Conservation (phyloP, 176 grass and related monocot species). For the Rhynchospora tenuis region DNA sequence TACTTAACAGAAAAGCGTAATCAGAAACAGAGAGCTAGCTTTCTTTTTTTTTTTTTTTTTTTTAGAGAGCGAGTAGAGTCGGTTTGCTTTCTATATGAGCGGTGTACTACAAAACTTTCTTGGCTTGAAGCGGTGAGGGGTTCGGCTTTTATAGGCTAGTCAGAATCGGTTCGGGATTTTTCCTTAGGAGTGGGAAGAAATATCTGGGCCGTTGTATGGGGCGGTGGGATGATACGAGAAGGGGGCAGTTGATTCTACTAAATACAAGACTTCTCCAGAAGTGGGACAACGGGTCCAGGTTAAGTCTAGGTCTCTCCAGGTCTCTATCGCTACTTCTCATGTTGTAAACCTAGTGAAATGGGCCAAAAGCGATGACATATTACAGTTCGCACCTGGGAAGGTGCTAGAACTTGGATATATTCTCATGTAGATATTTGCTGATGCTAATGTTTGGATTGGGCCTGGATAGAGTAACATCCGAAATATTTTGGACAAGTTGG, state of each 20-base stretch:
- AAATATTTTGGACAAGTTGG: background rate
- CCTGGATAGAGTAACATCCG: background rate
- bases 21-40: background rate
- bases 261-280: constrained; percentile 18
- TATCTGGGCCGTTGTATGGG: constrained; percentile 7
- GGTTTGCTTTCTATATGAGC: background rate
- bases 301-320: background rate
- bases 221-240: constrained; percentile 11
- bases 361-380: background rate
- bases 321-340: background rate
- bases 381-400: background rate
- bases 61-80: background rate
- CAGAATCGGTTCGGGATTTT: background rate
- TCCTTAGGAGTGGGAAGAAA: background rate
- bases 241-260: background rate
- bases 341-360: background rate
- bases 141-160: background rate
- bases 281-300: background rate
- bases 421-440: background rate
- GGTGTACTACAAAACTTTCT: background rate
- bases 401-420: background rate
- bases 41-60: background rate
- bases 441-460: background rate
- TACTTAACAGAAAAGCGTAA: background rate
- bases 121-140: background rate